Percentiles rank a stretch among this genome's conserved stretches.
Evolutionary conservation across 169 alveolate genomes (phyloP).

Genomic region (Plasmodium cynomolgi): DNA sequence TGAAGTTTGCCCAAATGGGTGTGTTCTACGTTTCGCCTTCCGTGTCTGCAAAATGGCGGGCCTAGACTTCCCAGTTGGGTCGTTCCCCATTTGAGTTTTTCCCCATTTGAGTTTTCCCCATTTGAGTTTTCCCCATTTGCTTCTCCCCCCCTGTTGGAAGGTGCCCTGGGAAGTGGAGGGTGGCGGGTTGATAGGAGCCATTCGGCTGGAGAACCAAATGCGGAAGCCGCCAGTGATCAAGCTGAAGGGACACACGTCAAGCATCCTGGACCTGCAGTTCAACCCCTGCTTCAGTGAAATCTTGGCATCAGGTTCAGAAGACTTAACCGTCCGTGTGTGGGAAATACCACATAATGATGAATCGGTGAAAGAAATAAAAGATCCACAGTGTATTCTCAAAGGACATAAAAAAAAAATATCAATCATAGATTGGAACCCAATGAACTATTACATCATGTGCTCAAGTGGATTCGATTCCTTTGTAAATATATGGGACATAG

Average conservation of each 20-base stretch:
- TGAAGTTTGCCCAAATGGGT: neutral
- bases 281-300: constrained; percentile 79
- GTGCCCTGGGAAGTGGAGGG: constrained; percentile 87
- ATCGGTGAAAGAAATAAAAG: constrained; percentile 26
- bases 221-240: constrained; percentile 78
- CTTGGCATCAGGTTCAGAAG: constrained; percentile 84
- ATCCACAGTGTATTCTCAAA: constrained; percentile 71
- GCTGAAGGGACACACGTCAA: constrained; percentile 81
- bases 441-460: constrained; percentile 76
- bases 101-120: neutral
- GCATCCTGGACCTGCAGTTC: constrained; percentile 79
- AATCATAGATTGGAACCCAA: constrained; percentile 81
- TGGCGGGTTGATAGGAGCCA: constrained; percentile 82
- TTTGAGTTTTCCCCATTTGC: neutral
- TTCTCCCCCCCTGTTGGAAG: neutral
- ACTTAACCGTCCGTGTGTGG: constrained; percentile 80
- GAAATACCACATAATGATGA: constrained; percentile 72
- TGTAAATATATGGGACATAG: constrained; percentile 82
- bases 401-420: constrained; percentile 84
- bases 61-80: neutral
- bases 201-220: constrained; percentile 77
- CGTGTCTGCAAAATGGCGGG: neutral
- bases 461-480: constrained; percentile 78
- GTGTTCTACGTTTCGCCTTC: neutral
- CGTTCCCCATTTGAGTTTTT: neutral